phyloP scores from a whole-genome alignment of 345 rosid species.

The Eucalyptus virginea region DNA sequence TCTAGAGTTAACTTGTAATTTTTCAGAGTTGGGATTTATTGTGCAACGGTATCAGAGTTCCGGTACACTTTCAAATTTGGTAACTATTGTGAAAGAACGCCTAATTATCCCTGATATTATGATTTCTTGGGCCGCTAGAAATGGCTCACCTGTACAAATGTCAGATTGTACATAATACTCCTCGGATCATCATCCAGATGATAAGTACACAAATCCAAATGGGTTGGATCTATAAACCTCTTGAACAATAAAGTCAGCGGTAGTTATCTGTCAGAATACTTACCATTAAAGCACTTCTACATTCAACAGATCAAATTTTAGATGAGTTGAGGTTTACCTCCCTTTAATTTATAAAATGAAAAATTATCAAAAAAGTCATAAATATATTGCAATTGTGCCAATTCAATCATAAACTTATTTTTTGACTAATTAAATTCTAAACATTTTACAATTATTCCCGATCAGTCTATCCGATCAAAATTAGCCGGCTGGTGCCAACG shows the following conservation, averaged over 20 bases:
- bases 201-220: not conserved
- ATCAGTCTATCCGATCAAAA: too few species aligned
- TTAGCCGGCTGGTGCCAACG: too few species aligned
- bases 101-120: not conserved
- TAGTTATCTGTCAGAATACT: not conserved
- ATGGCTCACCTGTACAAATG: not conserved
- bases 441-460: too few species aligned
- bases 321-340: too few species aligned
- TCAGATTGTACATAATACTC: not conserved
- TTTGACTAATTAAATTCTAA: too few species aligned
- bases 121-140: not conserved
- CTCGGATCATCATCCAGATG: not conserved
- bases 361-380: too few species aligned
- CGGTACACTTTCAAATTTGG: not conserved
- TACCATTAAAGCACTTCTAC: too few species aligned
- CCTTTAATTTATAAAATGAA: too few species aligned
- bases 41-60: not conserved
- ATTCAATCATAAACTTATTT: too few species aligned
- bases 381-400: too few species aligned
- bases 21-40: not conserved
- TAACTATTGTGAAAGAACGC: not conserved
- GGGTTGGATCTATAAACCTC: not conserved
- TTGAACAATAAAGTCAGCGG: not conserved
- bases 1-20: not conserved
- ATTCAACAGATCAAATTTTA: too few species aligned